Evolutionary conservation across 2,329 filamentous ascomycete genomes (phyloP).

Genomic region (Sphaerostilbella broomeana): DNA sequence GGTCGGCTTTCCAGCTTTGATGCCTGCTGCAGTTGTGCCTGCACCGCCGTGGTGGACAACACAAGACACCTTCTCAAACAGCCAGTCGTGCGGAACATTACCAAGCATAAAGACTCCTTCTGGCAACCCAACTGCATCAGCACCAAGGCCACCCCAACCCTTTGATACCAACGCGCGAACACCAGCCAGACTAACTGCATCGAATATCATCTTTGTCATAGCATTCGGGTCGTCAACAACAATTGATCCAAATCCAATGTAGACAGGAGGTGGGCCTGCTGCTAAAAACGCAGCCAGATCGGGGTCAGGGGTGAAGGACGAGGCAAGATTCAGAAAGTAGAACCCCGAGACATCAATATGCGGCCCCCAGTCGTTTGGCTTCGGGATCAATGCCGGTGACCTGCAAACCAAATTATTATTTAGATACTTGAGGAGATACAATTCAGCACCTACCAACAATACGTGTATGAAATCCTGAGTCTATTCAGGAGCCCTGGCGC

Average conservation of each 20-base stretch:
- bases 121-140: slow-evolving; percentile 61
- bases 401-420: slow-evolving; percentile 18
- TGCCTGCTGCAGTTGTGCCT: slow-evolving; percentile 82
- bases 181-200: slow-evolving; percentile 59
- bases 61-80: slow-evolving; percentile 72
- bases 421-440: neutral
- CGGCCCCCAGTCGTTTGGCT: slow-evolving; percentile 67
- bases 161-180: slow-evolving; percentile 78
- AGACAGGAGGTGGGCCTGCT: slow-evolving; percentile 65
- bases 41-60: slow-evolving; percentile 87
- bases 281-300: slow-evolving; percentile 61
- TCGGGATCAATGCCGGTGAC: slow-evolving; percentile 71
- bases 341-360: slow-evolving; percentile 71
- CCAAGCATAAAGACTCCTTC: slow-evolving; percentile 76
- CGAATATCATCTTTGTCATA: slow-evolving; percentile 65
- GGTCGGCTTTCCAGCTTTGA: slow-evolving; percentile 71
- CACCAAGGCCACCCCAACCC: slow-evolving; percentile 81
- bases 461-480: slow-evolving; percentile 76
- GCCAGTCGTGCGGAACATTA: slow-evolving; percentile 83
- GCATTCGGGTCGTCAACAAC: slow-evolving; percentile 69
- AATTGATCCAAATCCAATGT: slow-evolving; percentile 79
- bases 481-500: slow-evolving; percentile 73
- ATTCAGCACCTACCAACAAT: slow-evolving; percentile 60
- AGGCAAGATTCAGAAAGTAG: slow-evolving; percentile 64
- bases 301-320: slow-evolving; percentile 57